Conservation (phyloP, 2,329 filamentous ascomycete species). For the Coniella lustricola region DNA sequence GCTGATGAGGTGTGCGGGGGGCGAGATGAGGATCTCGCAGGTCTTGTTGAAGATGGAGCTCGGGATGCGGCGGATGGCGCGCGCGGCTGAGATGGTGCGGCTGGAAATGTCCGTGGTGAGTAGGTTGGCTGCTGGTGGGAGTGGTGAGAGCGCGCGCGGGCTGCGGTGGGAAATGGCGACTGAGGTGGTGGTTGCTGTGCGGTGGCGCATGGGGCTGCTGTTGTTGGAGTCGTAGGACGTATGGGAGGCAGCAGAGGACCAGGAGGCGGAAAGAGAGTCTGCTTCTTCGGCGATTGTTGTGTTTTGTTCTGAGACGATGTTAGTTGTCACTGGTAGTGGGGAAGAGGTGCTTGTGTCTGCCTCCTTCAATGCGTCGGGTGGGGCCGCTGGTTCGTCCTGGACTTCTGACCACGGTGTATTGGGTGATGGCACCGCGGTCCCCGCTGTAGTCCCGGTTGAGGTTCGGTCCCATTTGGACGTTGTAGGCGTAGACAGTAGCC, state of each 20-base stretch:
- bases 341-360: background rate
- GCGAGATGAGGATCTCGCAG: constrained; percentile 67
- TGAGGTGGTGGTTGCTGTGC: constrained; percentile 42
- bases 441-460: constrained; percentile 20
- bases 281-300: constrained; percentile 13
- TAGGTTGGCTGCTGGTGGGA: constrained; percentile 62
- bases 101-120: constrained; percentile 34
- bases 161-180: constrained; percentile 36
- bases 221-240: constrained; percentile 4
- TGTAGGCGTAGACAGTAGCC: constrained; percentile 28
- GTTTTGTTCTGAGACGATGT: background rate
- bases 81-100: constrained; percentile 31
- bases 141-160: constrained; percentile 55
- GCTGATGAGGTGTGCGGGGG: constrained; percentile 70
- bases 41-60: constrained; percentile 69
- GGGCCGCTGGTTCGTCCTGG: background rate
- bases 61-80: constrained; percentile 45
- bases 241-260: constrained; percentile 14
- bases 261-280: constrained; percentile 21
- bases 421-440: constrained; percentile 6
- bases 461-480: constrained; percentile 24
- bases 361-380: background rate
- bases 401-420: constrained; percentile 8
- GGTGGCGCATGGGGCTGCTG: constrained; percentile 40
- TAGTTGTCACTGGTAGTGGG: background rate